Conservation (phyloP, 345 rosid species). For the Moricandia arvensis region DNA sequence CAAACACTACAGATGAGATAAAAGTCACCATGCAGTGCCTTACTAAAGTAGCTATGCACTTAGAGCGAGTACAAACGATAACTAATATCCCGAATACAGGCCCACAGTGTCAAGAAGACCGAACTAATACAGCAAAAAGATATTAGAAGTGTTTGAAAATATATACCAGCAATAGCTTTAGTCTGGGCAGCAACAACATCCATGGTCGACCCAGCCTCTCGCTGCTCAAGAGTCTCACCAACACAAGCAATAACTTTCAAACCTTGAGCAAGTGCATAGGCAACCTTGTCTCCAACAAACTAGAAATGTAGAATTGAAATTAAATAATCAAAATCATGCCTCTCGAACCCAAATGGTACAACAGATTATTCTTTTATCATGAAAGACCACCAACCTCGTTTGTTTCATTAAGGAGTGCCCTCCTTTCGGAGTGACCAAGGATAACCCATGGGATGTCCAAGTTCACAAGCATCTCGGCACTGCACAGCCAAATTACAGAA, state of each 20-base stretch:
- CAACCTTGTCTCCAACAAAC: conserved; percentile 91
- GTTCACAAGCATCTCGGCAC: conserved; percentile 92
- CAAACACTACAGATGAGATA: background rate
- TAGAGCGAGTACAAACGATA: background rate
- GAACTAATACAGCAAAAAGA: background rate
- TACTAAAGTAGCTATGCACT: background rate
- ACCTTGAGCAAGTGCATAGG: conserved; percentile 89
- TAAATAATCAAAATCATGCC: background rate
- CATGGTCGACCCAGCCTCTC: conserved; percentile 80
- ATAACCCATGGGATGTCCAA: conserved; percentile 88
- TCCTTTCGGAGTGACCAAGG: conserved; percentile 93
- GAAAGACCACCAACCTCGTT: conserved; percentile 52
- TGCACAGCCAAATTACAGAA: conserved; percentile 28
- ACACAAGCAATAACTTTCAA: conserved; percentile 93
- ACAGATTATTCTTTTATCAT: background rate
- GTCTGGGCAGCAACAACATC: conserved; percentile 91
- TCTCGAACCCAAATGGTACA: background rate
- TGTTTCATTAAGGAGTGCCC: conserved; percentile 61
- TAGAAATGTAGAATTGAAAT: conserved; percentile 29
- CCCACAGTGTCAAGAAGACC: background rate
- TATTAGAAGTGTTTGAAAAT: background rate
- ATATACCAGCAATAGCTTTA: conserved; percentile 81
- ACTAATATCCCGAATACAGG: background rate
- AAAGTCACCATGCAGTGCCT: background rate
- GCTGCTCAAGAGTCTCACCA: conserved; percentile 90